Base-by-base conservation (phyloP, 2,329 filamentous ascomycete species). In the Aureobasidium sp. region DNA sequence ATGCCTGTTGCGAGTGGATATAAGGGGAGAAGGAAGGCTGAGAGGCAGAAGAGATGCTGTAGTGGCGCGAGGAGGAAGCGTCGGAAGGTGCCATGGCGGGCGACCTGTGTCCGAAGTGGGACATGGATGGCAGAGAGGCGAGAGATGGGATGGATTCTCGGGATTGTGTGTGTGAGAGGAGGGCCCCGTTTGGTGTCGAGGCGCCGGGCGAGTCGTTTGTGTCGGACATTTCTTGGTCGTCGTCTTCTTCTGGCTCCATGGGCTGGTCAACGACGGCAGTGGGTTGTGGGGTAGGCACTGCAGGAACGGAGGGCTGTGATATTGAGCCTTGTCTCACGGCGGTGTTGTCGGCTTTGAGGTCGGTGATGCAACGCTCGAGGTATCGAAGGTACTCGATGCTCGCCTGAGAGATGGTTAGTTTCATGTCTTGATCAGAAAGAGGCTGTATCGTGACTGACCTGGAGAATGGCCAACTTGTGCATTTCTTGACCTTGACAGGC, bases 311-410 rank as follows among this genome's bases (percentile, higher is more conserved):
- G 22, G 60, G 44, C 31, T 53, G 29, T 37, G 37, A n/a, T 42
- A 22, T 59, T 9, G 55, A 58, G 22, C 20, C 31, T 29, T 64
- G 58, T 37, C 61, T 51, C 17, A 29, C 49, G n/a, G 34, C 52
- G 5, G 47, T 60, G 71, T 73, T 72, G 60, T 76, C 78, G 5
- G 81, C 82, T 73, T 96, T 91, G 61, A 97, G 80, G 70, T 93
- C 89, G 36, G 82, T 75, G 41, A 97, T 85, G 70, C 93, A 97
- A 71, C 91, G 87, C 73, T 97, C 90, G 15, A 99, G 83, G 72
- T 99, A 99, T 64, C 90, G 88, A 66, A 97, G 86, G 69, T 99
- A 97, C 69, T 97, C 94, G 64, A 97, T 97, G 51, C 91, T 94
- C 5, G 93, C 93, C 91, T 96, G 66, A 49, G 17, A 4, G 14